Evolutionary conservation across 2,329 filamentous ascomycete genomes (phyloP).

Genomic region (Botrytis paeoniae): DNA sequence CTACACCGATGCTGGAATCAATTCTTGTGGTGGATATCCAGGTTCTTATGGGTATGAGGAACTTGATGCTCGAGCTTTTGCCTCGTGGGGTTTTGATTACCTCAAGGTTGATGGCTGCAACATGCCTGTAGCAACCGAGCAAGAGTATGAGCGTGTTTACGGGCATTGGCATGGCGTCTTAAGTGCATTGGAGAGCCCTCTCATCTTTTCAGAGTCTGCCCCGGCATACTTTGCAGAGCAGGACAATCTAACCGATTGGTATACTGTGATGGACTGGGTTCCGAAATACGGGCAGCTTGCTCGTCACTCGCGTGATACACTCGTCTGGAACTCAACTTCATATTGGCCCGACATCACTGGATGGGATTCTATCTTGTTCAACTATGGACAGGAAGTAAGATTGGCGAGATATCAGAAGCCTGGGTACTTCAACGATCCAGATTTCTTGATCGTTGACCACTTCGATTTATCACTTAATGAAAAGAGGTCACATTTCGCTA

Average conservation of each 20-base stretch:
- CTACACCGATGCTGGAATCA: constrained; percentile 51
- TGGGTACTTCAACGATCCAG: constrained; percentile 40
- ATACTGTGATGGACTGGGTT: constrained; percentile 47
- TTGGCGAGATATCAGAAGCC: constrained; percentile 38
- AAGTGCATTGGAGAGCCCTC: constrained; percentile 29
- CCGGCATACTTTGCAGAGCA: constrained; percentile 50
- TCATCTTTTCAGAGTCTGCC: constrained; percentile 41
- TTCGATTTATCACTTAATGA: constrained; percentile 31
- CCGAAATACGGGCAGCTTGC: constrained; percentile 40
- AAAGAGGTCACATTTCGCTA: constrained; percentile 34
- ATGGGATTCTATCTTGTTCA: constrained; percentile 49
- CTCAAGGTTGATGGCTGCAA: constrained; percentile 59
- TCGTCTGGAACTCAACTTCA: constrained; percentile 32
- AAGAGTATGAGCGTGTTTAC: constrained; percentile 43
- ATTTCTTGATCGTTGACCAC: constrained; percentile 35
- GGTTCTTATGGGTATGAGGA: constrained; percentile 56
- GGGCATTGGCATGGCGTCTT: constrained; percentile 44
- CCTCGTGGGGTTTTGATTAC: constrained; percentile 57
- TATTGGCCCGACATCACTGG: constrained; percentile 34
- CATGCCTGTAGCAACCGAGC: constrained; percentile 37
- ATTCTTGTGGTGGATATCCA: constrained; percentile 53
- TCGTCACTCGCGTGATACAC: constrained; percentile 37
- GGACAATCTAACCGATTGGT: constrained; percentile 42
- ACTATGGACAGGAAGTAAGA: constrained; percentile 43
- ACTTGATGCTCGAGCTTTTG: constrained; percentile 53